Evolutionary conservation across 2,329 filamentous ascomycete species (phyloP).

Genomic region (Decorospora gaudefroyi): DNA sequence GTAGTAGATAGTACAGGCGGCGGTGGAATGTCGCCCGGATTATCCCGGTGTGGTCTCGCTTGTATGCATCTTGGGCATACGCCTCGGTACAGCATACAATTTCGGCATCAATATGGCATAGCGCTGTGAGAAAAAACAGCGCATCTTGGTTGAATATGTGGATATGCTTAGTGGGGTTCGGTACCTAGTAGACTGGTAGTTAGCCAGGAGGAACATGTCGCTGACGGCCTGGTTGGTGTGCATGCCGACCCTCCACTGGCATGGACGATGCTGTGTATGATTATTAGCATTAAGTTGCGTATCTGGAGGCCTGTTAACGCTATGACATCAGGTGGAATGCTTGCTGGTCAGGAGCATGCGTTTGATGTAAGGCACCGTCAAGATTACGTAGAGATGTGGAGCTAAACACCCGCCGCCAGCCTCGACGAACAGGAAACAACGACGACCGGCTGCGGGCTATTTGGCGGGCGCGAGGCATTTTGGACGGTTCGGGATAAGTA

Average conservation of each 20-base stretch:
- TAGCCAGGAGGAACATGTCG: slow-evolving; percentile 3
- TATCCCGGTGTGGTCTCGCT: slow-evolving; percentile 17
- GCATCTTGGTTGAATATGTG: slow-evolving; percentile 10
- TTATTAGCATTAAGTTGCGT: slow-evolving; percentile 1
- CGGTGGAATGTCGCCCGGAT: slow-evolving; percentile 16
- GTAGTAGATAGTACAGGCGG: slow-evolving; percentile 11
- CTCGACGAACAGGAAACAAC: slow-evolving; percentile 1
- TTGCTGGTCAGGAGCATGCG: slow-evolving; percentile 1
- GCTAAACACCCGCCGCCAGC: slow-evolving; percentile 6
- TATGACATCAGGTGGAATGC: slow-evolving; percentile 1
- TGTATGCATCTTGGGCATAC: slow-evolving; percentile 17
- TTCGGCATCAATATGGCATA: slow-evolving; percentile 16
- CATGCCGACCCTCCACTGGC: not conserved
- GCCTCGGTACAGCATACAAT: slow-evolving; percentile 11
- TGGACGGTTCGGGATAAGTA: slow-evolving; percentile 15
- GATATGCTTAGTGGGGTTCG: slow-evolving; percentile 14
- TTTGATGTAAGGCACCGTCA: slow-evolving; percentile 3
- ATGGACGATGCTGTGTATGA: too few relatives aligned
- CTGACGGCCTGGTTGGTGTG: slow-evolving; percentile 4
- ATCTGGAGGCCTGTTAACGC: not conserved
- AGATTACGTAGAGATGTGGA: slow-evolving; percentile 9
- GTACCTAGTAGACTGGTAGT: slow-evolving; percentile 14
- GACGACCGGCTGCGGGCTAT: slow-evolving; percentile 5
- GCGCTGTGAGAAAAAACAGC: slow-evolving; percentile 8
- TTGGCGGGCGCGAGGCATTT: slow-evolving; percentile 15